A percentile compares a stretch with the other conserved stretches of the same genome.
Evolutionary conservation across 768 basidiomycete genomes (phyloP).

Genomic region (Daedalea quercina): DNA sequence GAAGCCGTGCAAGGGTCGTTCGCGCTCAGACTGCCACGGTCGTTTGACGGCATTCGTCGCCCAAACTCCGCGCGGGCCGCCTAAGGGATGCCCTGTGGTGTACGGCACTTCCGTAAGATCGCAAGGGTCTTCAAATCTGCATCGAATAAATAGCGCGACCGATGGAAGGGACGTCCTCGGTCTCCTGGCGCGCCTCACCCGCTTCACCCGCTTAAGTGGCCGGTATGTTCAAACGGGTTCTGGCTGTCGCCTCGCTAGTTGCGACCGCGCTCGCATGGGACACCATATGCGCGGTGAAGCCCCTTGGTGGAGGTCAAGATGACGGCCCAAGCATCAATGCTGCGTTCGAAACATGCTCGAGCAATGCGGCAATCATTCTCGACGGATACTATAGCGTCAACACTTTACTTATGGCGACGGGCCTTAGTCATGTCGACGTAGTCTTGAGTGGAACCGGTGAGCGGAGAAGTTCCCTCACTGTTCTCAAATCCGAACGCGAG

Average conservation of each 20-base stretch:
- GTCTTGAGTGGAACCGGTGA: conserved; percentile 31
- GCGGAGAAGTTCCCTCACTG: neutral
- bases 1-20: neutral
- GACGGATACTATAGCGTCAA: conserved; percentile 32
- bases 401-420: conserved; percentile 31
- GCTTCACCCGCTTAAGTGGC: neutral
- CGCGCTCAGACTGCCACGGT: neutral
- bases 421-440: conserved; percentile 32
- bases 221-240: neutral
- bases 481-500: no score
- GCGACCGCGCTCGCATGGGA: conserved; percentile 6
- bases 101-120: neutral
- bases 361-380: conserved; percentile 24
- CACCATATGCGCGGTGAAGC: conserved; percentile 22
- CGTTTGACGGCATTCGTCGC: no score
- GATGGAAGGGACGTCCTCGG: neutral
- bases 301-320: conserved; percentile 28
- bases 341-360: conserved; percentile 26
- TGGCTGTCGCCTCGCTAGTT: conserved; percentile 3
- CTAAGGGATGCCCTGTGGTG: neutral
- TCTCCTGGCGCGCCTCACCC: neutral
- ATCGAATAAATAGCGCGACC: neutral
- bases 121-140: neutral
- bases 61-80: neutral
- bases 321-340: conserved; percentile 29